A percentile compares a stretch with the other conserved stretches of the same genome.
Conservation (phyloP, 179 eudicot species). For the Silene noctiflora region DNA sequence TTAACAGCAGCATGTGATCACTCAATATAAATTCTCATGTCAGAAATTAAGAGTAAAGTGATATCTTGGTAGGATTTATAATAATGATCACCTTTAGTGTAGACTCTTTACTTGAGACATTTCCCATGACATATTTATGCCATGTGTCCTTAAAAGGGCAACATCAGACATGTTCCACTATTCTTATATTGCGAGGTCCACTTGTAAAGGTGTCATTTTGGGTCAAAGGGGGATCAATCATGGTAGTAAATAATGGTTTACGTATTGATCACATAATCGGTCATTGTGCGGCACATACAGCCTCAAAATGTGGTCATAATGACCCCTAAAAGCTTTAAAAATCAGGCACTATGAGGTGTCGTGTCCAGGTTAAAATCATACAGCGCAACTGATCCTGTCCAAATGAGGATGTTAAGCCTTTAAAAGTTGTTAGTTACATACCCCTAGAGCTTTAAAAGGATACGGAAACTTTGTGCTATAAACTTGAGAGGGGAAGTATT, state of each 20-base stretch:
- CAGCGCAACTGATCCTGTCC: background rate
- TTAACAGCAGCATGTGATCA: too few relatives aligned
- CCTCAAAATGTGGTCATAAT: background rate
- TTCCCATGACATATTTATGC: background rate
- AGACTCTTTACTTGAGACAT: background rate
- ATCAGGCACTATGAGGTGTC: background rate
- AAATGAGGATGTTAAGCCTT: background rate
- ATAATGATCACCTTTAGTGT: background rate
- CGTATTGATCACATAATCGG: background rate
- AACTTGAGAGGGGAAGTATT: background rate
- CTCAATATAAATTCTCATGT: too few relatives aligned
- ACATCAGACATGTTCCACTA: too few relatives aligned
- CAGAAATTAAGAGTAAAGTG: constrained; percentile 3
- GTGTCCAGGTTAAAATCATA: background rate
- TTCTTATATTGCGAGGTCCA: background rate
- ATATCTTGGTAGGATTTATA: background rate
- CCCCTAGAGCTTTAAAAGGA: background rate
- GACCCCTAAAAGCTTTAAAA: background rate
- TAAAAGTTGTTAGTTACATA: background rate
- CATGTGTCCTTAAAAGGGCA: too few relatives aligned
- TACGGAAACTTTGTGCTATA: background rate
- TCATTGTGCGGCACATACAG: background rate
- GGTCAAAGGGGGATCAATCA: background rate
- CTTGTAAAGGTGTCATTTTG: background rate
- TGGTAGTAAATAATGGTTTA: background rate